Evolutionary conservation across 139 green algal genomes (phyloP).

Genomic region (Mychonastes homosphaera): DNA sequence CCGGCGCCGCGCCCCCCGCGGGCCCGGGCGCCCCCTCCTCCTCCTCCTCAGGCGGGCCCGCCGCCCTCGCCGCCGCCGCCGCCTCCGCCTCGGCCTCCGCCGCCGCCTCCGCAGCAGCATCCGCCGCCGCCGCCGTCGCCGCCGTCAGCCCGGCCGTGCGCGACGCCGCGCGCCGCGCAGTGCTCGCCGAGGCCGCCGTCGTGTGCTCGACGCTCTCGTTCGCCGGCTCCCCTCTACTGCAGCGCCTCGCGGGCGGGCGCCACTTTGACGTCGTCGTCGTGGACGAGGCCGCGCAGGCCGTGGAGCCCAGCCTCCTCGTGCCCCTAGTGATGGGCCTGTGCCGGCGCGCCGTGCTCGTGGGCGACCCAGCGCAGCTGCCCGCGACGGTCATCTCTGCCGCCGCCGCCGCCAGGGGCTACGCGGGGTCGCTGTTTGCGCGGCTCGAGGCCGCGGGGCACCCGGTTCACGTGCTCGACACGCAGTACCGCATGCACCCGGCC

Average conservation of each 20-base stretch:
- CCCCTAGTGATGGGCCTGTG: conserved; percentile 46
- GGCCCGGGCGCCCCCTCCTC: no score
- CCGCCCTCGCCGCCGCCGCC: no score
- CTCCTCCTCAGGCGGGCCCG: no score
- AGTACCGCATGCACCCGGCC: conserved; percentile 81
- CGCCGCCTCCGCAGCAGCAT: no score
- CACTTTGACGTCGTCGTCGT: conserved; percentile 64
- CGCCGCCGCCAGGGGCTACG: conserved; percentile 45
- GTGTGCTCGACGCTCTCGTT: conserved; percentile 76
- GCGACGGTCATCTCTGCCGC: conserved; percentile 57
- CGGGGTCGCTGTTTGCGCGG: conserved; percentile 56
- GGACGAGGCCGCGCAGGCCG: conserved; percentile 67
- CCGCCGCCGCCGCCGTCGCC: no score
- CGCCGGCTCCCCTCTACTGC: conserved; percentile 23
- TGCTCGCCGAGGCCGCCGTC: conserved; percentile 71
- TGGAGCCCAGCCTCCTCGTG: conserved; percentile 64
- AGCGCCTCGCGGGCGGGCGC: conserved; percentile 1
- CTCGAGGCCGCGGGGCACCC: conserved; percentile 44
- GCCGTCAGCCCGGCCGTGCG: no score
- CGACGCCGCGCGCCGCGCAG: no score
- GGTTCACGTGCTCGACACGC: conserved; percentile 35
- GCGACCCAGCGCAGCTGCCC: conserved; percentile 70
- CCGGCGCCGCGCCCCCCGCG: no score
- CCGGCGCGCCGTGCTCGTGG: conserved; percentile 49
- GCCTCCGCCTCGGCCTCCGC: background rate